phyloP scores from a whole-genome alignment of 192 early-diverging fungal species.

The Glomus cerebriforme region DNA sequence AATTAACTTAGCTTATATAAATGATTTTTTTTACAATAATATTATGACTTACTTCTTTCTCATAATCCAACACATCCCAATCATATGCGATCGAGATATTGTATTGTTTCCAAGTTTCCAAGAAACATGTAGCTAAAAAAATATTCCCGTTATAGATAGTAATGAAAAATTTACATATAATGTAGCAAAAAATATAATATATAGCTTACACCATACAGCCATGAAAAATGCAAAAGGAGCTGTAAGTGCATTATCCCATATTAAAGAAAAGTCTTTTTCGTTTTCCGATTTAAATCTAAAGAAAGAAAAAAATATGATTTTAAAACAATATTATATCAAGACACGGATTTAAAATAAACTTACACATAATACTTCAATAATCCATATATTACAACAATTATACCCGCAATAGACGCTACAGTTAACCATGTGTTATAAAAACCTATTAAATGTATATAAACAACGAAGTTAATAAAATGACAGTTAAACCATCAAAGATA shows the following conservation, averaged over 20 bases:
- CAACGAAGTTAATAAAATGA: not conserved
- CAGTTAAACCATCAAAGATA: not conserved
- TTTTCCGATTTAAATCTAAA: not conserved
- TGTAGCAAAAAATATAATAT: not conserved
- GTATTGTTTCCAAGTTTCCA: conserved; percentile 66
- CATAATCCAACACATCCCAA: conserved; percentile 59
- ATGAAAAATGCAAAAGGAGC: conserved; percentile 61
- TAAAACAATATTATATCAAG: not conserved
- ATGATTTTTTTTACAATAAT: not conserved
- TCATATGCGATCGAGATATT: conserved; percentile 46
- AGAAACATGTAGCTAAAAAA: conserved; percentile 44
- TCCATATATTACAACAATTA: conserved; percentile 56
- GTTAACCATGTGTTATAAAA: conserved; percentile 62
- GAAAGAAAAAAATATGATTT: not conserved
- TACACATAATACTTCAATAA: conserved; percentile 22
- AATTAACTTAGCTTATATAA: not conserved
- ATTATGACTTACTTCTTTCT: conserved; percentile 28
- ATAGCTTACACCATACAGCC: conserved; percentile 56
- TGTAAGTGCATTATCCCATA: conserved; percentile 64
- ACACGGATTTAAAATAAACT: not conserved
- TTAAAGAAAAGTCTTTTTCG: conserved; percentile 12
- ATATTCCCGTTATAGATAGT: not conserved
- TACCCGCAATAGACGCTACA: conserved; percentile 49
- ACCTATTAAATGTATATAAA: not conserved
- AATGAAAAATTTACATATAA: not conserved